Base-by-base conservation (phyloP, 106 monocot species). In the Agapanthus africanus region DNA sequence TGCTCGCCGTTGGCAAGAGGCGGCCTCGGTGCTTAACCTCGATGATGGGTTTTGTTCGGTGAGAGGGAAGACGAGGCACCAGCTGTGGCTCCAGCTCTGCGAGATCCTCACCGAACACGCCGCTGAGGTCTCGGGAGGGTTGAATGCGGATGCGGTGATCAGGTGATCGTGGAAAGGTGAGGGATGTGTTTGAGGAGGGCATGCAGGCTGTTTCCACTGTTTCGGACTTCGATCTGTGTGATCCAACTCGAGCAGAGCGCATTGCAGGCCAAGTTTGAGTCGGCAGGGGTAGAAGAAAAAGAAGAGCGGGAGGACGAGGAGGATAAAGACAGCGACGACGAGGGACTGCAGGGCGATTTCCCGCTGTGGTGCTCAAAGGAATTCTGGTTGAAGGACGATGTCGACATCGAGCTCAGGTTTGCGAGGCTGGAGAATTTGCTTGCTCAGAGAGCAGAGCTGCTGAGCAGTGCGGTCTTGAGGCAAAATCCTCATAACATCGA, bases 401-500 rank as follows among this genome's bases (percentile, higher is more conserved):
- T 91, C 40, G 95, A 95, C 57, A 70, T 85, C 7, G 95, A 95
- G 61, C 69, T 95, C 27, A 79, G 88, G 62, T 69, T 91, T 64
- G 95, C 91, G 9, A 77, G 91, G 75, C 83, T 91, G 30, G 91
- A 95, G 34, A 25, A 77, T 47, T 72, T 95, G 14, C 75, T 95
- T 33, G 79, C 74, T 40, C 74, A 91, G 68, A 71, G 91, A 72
- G 88, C 95, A 0, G 91, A 95, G 72, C 76, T 95, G 18, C 78
- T 91, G 32, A 91, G 88, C 70, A 85, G 85, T 61, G 95, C 91
- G 28, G 81, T 88, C 10, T 67, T 95, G 74, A 79, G 95, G 70
- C 95, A 95, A 70, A 95, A 95, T 67, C 95, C 95, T 42, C 95
- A 95, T 59, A 95, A 95, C 77, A 91, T 95, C 1, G 91, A 95